Evolutionary conservation across 2,329 filamentous ascomycete species (phyloP).

Genomic region (Falciphora oryzae): DNA sequence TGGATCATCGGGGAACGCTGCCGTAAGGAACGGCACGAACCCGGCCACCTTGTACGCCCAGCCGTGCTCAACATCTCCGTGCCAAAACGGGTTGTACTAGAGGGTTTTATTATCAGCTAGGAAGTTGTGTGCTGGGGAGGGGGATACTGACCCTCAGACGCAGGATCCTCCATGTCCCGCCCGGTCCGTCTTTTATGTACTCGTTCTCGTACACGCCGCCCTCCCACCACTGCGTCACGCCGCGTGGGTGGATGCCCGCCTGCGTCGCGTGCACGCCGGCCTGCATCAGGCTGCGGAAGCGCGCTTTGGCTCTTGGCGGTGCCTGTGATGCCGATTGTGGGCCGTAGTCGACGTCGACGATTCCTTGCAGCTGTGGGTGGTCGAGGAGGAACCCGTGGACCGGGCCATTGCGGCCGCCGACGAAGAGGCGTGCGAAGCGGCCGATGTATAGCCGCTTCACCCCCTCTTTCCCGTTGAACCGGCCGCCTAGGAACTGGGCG

Average conservation of each 20-base stretch:
- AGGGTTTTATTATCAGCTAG: too few species aligned
- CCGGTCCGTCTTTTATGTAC: constrained; percentile 43
- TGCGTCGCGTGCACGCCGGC: constrained; percentile 48
- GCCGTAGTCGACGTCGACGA: constrained; percentile 42
- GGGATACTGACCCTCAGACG: constrained; percentile 29
- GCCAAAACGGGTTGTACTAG: constrained; percentile 55
- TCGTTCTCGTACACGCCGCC: constrained; percentile 54
- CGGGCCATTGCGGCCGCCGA: constrained; percentile 48
- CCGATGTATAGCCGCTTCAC: constrained; percentile 46
- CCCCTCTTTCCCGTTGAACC: constrained; percentile 45
- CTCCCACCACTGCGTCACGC: constrained; percentile 52
- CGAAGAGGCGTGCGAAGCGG: constrained; percentile 45
- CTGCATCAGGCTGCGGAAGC: constrained; percentile 50
- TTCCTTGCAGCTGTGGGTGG: constrained; percentile 52
- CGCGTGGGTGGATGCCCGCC: constrained; percentile 42
- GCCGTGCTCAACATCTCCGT: constrained; percentile 45
- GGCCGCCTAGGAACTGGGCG: constrained; percentile 50
- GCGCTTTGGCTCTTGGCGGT: constrained; percentile 31
- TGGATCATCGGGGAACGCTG: constrained; percentile 43
- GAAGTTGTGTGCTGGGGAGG: too few species aligned
- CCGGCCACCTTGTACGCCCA: constrained; percentile 49
- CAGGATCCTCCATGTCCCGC: constrained; percentile 47
- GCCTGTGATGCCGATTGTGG: constrained; percentile 23
- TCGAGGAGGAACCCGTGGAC: constrained; percentile 51
- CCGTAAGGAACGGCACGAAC: constrained; percentile 45